These are phyloP conservation scores for Thelonectria blattea DNA, from an alignment of 2,329 filamentous ascomycete genomes.

Conservation along the genomic window DNA sequence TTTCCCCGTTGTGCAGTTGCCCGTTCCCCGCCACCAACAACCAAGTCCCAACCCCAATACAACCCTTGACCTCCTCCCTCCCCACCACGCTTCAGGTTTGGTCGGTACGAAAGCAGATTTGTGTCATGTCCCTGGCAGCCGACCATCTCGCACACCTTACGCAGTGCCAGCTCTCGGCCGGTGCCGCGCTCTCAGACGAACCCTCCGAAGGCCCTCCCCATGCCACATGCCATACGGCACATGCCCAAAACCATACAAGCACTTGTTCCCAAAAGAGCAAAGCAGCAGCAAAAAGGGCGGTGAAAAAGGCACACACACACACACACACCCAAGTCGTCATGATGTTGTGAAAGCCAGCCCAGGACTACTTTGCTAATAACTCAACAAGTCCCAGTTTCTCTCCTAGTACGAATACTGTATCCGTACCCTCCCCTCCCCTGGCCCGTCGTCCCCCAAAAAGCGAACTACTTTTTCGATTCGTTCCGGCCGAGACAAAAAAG, in stretches of 20 bases:
- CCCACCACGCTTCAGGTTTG: neutral
- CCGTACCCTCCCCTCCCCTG: too few species aligned
- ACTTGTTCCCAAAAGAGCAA: slow-evolving; percentile 1
- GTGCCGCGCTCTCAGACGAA: neutral
- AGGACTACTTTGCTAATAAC: slow-evolving; percentile 19
- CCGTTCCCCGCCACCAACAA: neutral
- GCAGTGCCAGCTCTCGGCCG: slow-evolving; percentile 1
- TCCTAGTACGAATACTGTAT: too few species aligned
- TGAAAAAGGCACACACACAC: slow-evolving; percentile 6
- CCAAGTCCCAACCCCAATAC: too few species aligned
- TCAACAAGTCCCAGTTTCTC: slow-evolving; percentile 16
- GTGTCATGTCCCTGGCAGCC: slow-evolving; percentile 2
- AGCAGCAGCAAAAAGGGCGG: slow-evolving; percentile 15
- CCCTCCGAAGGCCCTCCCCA: neutral
- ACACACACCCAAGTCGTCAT: neutral
- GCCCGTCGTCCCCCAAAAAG: slow-evolving; percentile 15
- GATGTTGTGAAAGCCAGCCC: neutral
- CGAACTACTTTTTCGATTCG: slow-evolving; percentile 10
- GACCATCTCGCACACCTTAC: neutral
- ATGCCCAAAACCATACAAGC: slow-evolving; percentile 1
- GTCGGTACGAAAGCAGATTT: neutral
- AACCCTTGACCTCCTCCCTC: neutral
- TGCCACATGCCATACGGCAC: slow-evolving; percentile 10
- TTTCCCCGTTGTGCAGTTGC: neutral
- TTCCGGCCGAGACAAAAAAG: slow-evolving; percentile 28